Evolutionary conservation across 2,329 filamentous ascomycete genomes (phyloP), one percentile per base, ranked within the genome.

Genomic region (Epichloe gansuensis): DNA sequence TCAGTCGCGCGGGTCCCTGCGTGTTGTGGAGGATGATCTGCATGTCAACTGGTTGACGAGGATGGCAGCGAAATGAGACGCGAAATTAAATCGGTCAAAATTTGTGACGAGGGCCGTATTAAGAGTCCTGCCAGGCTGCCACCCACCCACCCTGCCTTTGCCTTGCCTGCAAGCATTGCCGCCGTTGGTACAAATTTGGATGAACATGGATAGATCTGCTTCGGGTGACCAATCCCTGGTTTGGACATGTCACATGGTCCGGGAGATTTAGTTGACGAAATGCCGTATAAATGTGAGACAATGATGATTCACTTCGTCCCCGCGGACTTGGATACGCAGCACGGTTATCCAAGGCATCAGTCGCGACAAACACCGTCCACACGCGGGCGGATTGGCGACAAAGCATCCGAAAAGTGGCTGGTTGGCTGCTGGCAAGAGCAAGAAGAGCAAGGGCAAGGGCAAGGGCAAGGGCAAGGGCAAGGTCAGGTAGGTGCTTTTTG

Each of bases 21-120:
- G 25, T 28, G n/a, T 50, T 47, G 23, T 37, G 42, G 46, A 31
- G 38, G 50, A 51, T 53, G 54, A 55, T 51, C 51, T 53, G 51
- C 51, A 51, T 53, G 43, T 48, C 47, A 50, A 56, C 44, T 48
- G 39, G 38, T 37, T 47, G 52, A 53, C 38, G 47, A 47, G 46
- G 43, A 34, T 46, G 43, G 39, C 43, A 35, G 42, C 52, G 54
- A 57, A 58, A 59, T 57, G 52, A 57, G 54, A 51, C 31, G 52
- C 48, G 51, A 58, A 55, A 57, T 55, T 54, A 52, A 47, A 52
- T 55, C 48, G 47, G 47, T 21, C 37, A 34, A 34, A 41, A 21
- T n/a, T n/a, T 44, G 42, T 31, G 31, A 9, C 31, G 31, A 31
- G 31, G 31, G 31, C 42, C 21, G 34, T 5, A 21, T 21, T 21